A percentile compares a stretch with the other conserved stretches of the same genome.
These are phyloP conservation scores for Lagerstroemia speciosa DNA, from an alignment of 345 rosid genomes.

Conservation along the genomic window DNA sequence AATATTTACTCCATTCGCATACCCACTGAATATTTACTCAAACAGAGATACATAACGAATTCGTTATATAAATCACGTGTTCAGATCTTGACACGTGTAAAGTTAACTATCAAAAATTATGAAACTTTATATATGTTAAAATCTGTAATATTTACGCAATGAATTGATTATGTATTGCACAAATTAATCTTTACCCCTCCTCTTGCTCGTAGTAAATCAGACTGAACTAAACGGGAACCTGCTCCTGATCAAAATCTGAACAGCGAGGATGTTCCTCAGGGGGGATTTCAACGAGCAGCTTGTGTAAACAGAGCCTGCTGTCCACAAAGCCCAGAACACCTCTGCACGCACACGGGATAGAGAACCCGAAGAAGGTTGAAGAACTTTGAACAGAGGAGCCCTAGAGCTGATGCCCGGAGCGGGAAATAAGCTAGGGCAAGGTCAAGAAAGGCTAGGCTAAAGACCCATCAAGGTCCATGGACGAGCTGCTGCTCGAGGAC, in stretches of 20 bases:
- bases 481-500: conserved; percentile 9
- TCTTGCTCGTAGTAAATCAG: conserved; percentile 20
- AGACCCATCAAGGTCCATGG: conserved; percentile 46
- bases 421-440: conserved; percentile 53
- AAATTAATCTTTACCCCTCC: no score
- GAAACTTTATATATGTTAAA: no score
- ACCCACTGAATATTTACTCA: no score
- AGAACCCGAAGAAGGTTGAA: conserved; percentile 27
- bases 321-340: conserved; percentile 38
- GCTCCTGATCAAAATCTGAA: conserved; percentile 33
- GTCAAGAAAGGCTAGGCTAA: conserved; percentile 51
- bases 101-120: no score
- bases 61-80: no score
- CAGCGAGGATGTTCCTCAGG: conserved; percentile 30
- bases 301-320: conserved; percentile 35
- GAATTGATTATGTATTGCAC: no score
- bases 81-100: no score
- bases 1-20: no score
- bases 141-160: no score
- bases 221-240: conserved; percentile 34
- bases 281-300: conserved; percentile 51
- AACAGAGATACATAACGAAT: no score
- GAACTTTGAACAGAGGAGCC: conserved; percentile 40
- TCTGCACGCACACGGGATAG: conserved; percentile 56
- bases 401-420: conserved; percentile 44